Evolutionary conservation across 2,329 filamentous ascomycete genomes (phyloP), one percentile per base, ranked within the genome.

Genomic region (Huntiella decipiens): DNA sequence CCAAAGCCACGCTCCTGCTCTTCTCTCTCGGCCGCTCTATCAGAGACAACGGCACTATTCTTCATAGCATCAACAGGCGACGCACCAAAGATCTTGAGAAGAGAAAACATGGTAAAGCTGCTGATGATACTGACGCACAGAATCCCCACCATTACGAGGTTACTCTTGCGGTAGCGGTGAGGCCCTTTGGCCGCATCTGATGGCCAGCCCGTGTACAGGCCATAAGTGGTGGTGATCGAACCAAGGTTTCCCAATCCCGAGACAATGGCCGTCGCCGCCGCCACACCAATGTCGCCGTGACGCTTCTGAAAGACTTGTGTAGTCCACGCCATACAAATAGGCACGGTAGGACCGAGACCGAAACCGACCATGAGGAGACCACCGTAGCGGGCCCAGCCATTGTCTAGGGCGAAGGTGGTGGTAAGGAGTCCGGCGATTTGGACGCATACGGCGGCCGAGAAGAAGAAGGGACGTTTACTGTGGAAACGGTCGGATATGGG

Each of bases 301-400:
- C 86, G 79, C 31, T 73, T 73, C 63, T 93, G 85, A 66, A 94
- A 94, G 56, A 93, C 80, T 61, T 93, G 82, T 51, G 77, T 83
- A 31, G 82, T 85, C 86, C 86, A 93, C 33, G 85, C 80, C 86
- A 94, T 94, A 60, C 82, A 88, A 56, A 88, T 88, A 8, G 86
- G 86, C 1, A 93, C 85, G 0, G 86, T 93, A 3, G 86, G 86
- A 1, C 86, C 86, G 2, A 94, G 76, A 0, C 86, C 86, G 56
- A 93, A 93, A 4, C 86, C 86, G 33, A 94, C 80, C 63, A 94
- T 79, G 43, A 94, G 65, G n/a, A 94, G 73, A 3, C 86, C 86
- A 41, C 82, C 83, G 57, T 94, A 94, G 37, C 85, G 76, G 2
- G 82, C 78, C 84, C 85, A 94, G 34, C 79, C 75, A 54, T 77